phyloP scores from a whole-genome alignment of 2,329 filamentous ascomycete genomes.

The Penicillium occitanis region DNA sequence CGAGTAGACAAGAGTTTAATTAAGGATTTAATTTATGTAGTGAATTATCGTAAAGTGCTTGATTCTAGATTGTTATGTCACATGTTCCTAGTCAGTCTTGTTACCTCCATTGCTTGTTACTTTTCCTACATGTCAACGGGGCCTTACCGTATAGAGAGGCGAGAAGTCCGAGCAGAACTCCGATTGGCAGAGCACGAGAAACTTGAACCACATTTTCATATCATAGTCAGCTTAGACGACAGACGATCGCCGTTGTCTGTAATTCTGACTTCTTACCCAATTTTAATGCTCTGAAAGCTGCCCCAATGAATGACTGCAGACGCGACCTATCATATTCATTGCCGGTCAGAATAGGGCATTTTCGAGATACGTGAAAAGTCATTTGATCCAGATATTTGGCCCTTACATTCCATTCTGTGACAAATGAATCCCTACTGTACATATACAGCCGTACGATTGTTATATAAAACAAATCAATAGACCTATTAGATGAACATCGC shows the following conservation, averaged over 20 bases:
- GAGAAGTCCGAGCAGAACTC: conserved; percentile 10
- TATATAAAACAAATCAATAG: neutral
- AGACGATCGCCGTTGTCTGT: neutral
- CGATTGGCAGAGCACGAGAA: neutral
- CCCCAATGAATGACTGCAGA: neutral
- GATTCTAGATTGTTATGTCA: neutral
- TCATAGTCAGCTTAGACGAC: neutral
- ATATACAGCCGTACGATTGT: neutral
- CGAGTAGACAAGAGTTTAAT: neutral
- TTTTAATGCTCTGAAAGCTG: neutral
- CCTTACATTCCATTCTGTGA: neutral
- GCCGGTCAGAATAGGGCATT: neutral
- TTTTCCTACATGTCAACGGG: neutral
- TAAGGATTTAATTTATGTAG: neutral
- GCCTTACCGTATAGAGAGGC: neutral
- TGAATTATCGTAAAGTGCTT: neutral
- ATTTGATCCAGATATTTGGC: neutral
- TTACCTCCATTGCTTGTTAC: neutral
- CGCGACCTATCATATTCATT: neutral
- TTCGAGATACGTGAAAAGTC: neutral
- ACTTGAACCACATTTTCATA: too few relatives aligned
- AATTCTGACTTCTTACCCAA: neutral
- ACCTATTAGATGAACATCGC: neutral
- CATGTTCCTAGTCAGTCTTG: neutral
- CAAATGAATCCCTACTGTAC: neutral